phyloP scores from a whole-genome alignment of 139 green algal species.

The Diplosphaera chodatii region DNA sequence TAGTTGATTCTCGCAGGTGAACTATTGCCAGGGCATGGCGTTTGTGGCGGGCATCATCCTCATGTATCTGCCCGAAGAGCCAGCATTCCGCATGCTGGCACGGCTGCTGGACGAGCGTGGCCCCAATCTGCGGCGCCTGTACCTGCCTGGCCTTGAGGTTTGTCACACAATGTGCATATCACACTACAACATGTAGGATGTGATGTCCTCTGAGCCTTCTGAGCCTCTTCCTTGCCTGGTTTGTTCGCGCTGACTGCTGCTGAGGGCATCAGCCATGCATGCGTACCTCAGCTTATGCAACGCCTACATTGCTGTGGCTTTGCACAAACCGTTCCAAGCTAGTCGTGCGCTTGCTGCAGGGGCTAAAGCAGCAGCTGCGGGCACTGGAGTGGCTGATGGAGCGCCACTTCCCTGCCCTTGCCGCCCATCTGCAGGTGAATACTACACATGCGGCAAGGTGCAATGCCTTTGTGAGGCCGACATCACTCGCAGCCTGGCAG shows the following conservation, averaged over 20 bases:
- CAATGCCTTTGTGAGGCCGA: neutral
- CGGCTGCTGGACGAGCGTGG: slow-evolving; percentile 50
- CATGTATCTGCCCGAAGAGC: slow-evolving; percentile 88
- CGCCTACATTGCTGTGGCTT: too few relatives aligned
- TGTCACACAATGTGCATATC: slow-evolving; percentile 41
- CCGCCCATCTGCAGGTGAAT: slow-evolving; percentile 40
- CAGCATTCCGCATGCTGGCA: slow-evolving; percentile 60
- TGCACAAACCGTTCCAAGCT: neutral
- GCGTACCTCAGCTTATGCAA: too few relatives aligned
- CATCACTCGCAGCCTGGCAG: too few relatives aligned
- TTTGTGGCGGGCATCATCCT: slow-evolving; percentile 89
- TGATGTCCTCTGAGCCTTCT: too few relatives aligned
- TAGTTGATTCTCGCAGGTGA: too few relatives aligned
- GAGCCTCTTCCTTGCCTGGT: too few relatives aligned
- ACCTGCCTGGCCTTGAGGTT: slow-evolving; percentile 64
- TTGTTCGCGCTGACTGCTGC: too few relatives aligned
- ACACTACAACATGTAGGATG: too few relatives aligned
- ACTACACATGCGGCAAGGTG: too few relatives aligned
- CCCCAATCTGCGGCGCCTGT: slow-evolving; percentile 68
- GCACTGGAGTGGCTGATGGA: slow-evolving; percentile 47
- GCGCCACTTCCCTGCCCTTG: slow-evolving; percentile 33
- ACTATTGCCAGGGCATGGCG: slow-evolving; percentile 89
- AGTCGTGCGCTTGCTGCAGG: slow-evolving; percentile 40
- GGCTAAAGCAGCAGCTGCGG: slow-evolving; percentile 57
- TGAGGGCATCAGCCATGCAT: too few relatives aligned